Evolutionary conservation across 2,329 filamentous ascomycete species (phyloP), one percentile per base, ranked within the genome.

Genomic region (Talaromyces amestolkiae): DNA sequence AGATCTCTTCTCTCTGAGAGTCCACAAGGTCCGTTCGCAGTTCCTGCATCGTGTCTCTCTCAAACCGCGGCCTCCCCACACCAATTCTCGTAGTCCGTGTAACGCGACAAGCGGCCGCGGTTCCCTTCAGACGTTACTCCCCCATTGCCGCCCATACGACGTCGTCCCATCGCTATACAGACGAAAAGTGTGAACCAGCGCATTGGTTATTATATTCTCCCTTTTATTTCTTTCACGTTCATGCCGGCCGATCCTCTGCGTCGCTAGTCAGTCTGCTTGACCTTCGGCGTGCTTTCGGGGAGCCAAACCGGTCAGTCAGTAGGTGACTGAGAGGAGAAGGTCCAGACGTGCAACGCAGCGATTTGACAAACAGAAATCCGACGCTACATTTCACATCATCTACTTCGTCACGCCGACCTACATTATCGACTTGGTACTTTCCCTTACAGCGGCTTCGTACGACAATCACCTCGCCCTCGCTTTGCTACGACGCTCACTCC

Each of bases 131-230:
- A 56, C 53, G 33, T 56, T 53, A 35, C 49, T 35, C 31, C 51
- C n/a, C 67, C 61, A 68, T 61, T 70, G 68, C 64, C 66, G 41
- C 53, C 65, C 65, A 62, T 49, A 49, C 65, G 24, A n/a, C 47
- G 8, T 31, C 7, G 45, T 61, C 45, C 58, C 31, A 56, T 56
- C 53, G 19, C 22, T 9, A 39, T 33, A 33, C 33, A 39, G 53
- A 39, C 53, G 53, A 24, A 56, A 39, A 33, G 33, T 39, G 53
- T 37, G 53, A 22, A 39, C n/a, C 53, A 19, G 33, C 33, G 33
- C 53, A 22, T 24, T 33, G 53, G 31, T 37, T 39, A 54, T 35
- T 35, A 35, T 67, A 65, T 68, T 69, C 64, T 66, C 64, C 58
- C 33, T 66, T 62, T 64, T 63, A 53, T 58, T 65, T 66, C 17